Percentiles rank a stretch among this genome's conserved stretches.
Evolutionary conservation across 495 filamentous ascomycete species (phyloP).

Genomic region (Rhizodiscina lignyota): DNA sequence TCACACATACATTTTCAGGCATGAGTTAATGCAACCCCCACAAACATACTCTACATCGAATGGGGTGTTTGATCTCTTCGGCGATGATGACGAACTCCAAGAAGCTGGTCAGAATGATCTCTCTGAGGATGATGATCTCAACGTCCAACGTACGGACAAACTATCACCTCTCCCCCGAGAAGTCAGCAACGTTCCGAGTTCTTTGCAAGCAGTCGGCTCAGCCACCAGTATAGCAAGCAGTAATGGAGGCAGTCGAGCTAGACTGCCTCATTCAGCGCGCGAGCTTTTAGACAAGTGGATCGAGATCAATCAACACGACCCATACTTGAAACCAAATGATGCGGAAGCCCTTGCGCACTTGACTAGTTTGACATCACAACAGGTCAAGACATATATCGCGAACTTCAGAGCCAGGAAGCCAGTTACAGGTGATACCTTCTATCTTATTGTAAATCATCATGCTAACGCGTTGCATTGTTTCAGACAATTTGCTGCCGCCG

Average conservation of each 20-base stretch:
- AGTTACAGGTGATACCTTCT: too few species aligned
- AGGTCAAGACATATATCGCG: not conserved
- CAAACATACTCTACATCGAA: too few species aligned
- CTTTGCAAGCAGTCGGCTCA: not conserved
- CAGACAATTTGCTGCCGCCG: too few species aligned
- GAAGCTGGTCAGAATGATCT: not conserved
- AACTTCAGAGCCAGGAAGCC: not conserved
- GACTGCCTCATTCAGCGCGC: not conserved
- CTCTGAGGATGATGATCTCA: not conserved
- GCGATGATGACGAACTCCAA: slow-evolving; percentile 1
- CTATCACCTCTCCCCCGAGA: not conserved
- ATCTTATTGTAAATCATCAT: too few species aligned
- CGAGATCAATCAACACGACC: not conserved
- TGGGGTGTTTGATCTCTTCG: not conserved
- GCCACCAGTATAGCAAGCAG: not conserved
- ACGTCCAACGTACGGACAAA: not conserved
- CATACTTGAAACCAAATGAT: not conserved
- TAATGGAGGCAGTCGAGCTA: not conserved
- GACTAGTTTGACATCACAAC: not conserved
- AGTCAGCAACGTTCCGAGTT: not conserved
- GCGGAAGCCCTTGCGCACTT: slow-evolving; percentile 1
- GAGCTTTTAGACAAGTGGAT: not conserved
- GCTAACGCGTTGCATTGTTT: too few species aligned
- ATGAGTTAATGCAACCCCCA: too few species aligned
- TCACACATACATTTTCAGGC: too few species aligned